Evolutionary conservation across 331 rosid genomes (phyloP).

Genomic region (Quercus tomentella): DNA sequence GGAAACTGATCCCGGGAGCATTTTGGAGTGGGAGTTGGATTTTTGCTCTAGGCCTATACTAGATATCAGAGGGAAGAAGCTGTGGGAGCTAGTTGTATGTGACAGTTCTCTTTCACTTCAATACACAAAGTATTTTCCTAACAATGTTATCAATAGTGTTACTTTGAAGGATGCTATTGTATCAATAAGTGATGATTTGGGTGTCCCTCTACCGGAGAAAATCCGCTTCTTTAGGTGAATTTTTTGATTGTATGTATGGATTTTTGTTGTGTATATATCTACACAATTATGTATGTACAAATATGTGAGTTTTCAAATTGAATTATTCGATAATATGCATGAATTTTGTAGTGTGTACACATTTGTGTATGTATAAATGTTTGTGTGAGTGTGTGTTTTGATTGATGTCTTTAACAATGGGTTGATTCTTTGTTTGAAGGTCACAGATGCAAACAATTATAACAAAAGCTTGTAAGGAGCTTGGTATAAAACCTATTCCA

Average conservation of each 20-base stretch:
- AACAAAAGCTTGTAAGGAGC: slow-evolving; percentile 86
- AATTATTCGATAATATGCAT: too few relatives aligned
- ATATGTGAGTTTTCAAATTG: too few relatives aligned
- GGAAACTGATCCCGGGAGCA: slow-evolving; percentile 48
- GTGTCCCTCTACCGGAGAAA: slow-evolving; percentile 64
- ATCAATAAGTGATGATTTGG: slow-evolving; percentile 51
- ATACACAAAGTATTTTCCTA: slow-evolving; percentile 81
- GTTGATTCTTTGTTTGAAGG: slow-evolving; percentile 44
- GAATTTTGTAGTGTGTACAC: too few relatives aligned
- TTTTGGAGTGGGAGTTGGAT: slow-evolving; percentile 86
- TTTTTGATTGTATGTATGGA: not conserved
- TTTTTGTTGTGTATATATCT: not conserved
- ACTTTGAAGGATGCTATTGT: slow-evolving; percentile 79
- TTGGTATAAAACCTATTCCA: slow-evolving; percentile 70
- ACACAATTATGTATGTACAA: not conserved
- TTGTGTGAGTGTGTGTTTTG: not conserved
- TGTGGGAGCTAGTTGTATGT: slow-evolving; percentile 91
- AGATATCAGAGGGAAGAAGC: slow-evolving; percentile 85
- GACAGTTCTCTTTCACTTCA: slow-evolving; percentile 79
- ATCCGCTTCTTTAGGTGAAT: slow-evolving; percentile 85
- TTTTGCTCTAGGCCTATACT: slow-evolving; percentile 93
- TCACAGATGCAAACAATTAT: slow-evolving; percentile 98
- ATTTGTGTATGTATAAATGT: too few relatives aligned
- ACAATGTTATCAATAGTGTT: slow-evolving; percentile 83
- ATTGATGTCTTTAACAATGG: not conserved